A percentile compares a stretch with the other conserved stretches of the same genome.
Conservation (phyloP, 2,329 filamentous ascomycete species). For the Capronia coronata region DNA sequence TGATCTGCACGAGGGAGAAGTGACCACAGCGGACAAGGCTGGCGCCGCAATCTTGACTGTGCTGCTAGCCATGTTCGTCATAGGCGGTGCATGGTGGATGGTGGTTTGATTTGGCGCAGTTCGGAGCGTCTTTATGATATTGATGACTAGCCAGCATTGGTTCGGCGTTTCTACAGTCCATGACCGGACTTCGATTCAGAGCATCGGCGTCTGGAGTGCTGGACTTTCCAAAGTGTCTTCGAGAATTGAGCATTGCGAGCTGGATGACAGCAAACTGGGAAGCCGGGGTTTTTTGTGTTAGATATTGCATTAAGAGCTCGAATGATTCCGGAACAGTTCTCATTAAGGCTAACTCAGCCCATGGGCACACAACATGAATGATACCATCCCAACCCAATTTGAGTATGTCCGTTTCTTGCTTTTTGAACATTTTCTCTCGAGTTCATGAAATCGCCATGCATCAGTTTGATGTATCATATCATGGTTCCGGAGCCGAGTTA, state of each 20-base stretch:
- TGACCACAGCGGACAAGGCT: constrained; percentile 35
- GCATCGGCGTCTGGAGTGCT: neutral
- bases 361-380: neutral
- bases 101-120: constrained; percentile 12
- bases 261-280: neutral
- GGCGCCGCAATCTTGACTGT: constrained; percentile 35
- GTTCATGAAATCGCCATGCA: neutral
- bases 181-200: neutral
- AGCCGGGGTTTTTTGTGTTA: neutral
- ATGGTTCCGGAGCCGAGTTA: too few relatives aligned
- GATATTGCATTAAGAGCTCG: neutral
- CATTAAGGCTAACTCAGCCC: neutral
- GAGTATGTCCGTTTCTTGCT: neutral
- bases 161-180: neutral
- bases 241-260: neutral
- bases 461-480: neutral
- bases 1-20: constrained; percentile 22
- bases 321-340: neutral
- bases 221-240: neutral
- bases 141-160: neutral
- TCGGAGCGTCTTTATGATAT: neutral
- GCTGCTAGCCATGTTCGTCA: constrained; percentile 22
- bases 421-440: neutral
- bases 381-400: neutral
- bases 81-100: constrained; percentile 29